These are phyloP conservation scores for Acacia acuminata DNA, from an alignment of 306 rosid species.

Conservation along the genomic window DNA sequence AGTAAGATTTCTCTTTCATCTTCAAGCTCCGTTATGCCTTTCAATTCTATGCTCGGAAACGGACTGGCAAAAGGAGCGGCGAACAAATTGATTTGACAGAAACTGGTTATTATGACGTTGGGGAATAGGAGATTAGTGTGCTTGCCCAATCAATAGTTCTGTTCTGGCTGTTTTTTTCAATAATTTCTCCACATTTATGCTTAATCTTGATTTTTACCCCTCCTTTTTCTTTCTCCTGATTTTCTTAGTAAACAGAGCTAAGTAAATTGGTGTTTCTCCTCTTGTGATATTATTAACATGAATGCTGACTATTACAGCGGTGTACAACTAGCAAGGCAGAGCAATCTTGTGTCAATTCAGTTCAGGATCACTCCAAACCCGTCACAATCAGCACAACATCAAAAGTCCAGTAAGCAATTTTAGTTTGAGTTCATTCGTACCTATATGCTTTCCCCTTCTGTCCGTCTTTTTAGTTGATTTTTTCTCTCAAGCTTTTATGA, in stretches of 20 bases:
- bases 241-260: conserved; percentile 24
- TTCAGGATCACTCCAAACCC: conserved; percentile 34
- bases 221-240: not conserved
- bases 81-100: not conserved
- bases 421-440: not conserved
- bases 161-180: not conserved
- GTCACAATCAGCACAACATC: conserved; percentile 20
- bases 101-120: not conserved
- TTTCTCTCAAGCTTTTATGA: not conserved
- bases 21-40: not conserved
- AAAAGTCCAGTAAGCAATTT: conserved; percentile 49
- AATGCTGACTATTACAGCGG: conserved; percentile 44
- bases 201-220: not conserved
- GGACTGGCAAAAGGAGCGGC: not conserved
- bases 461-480: not conserved
- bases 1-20: conserved; percentile 23
- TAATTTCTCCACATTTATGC: not conserved
- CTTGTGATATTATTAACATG: not conserved
- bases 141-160: not conserved
- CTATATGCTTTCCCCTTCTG: not conserved
- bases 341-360: conserved; percentile 37
- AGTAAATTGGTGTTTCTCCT: not conserved
- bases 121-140: not conserved
- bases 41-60: conserved; percentile 10
- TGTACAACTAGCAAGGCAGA: conserved; percentile 31